Conservation (phyloP, 116 monocot species). For the Phalaenopsis hybrid region DNA sequence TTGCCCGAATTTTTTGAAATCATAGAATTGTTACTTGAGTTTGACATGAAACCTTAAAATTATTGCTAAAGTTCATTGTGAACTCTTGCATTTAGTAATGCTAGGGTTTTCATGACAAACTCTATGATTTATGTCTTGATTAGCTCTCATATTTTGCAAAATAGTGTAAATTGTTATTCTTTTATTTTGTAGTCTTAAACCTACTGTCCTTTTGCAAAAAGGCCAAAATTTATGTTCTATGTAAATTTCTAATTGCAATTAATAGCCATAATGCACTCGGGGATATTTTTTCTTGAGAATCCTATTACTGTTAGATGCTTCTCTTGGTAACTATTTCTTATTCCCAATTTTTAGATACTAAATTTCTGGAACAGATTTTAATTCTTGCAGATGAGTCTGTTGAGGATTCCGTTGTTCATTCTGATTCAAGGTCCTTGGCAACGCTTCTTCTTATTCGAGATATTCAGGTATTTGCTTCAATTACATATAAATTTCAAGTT, state of each 20-base stretch:
- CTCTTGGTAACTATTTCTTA: neutral
- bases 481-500: neutral
- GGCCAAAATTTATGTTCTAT: neutral
- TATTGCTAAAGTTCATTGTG: neutral
- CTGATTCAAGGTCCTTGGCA: constrained; percentile 86
- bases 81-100: neutral
- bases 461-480: constrained; percentile 54
- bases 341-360: constrained; percentile 9
- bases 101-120: neutral
- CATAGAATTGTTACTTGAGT: neutral
- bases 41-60: neutral
- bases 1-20: neutral
- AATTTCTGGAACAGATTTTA: constrained; percentile 62
- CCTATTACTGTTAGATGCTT: neutral
- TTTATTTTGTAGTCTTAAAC: neutral
- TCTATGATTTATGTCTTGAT: neutral
- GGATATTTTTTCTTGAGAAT: neutral
- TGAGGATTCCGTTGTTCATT: constrained; percentile 80
- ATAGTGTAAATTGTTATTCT: neutral
- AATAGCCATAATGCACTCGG: neutral
- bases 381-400: constrained; percentile 90
- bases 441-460: constrained; percentile 94
- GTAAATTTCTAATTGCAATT: neutral
- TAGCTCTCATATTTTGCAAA: neutral
- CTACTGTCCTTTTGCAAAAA: neutral